phyloP scores from a whole-genome alignment of 129 eudicot species.

The Erigeron canadensis region DNA sequence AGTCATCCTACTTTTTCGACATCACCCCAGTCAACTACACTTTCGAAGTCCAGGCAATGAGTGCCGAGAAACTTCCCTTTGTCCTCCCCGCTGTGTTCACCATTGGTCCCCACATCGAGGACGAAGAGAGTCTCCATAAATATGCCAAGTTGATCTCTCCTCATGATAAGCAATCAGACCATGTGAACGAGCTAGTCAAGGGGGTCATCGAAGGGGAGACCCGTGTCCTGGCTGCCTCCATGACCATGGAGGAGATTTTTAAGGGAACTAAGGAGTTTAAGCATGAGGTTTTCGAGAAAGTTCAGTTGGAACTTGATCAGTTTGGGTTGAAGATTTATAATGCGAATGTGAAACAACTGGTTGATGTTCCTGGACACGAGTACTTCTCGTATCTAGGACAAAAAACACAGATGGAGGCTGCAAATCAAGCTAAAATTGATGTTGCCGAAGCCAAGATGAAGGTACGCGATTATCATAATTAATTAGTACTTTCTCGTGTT shows the following conservation, averaged over 20 bases:
- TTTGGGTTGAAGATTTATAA: slow-evolving; percentile 57
- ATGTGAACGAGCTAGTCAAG: slow-evolving; percentile 55
- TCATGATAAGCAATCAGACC: slow-evolving; percentile 45
- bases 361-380: slow-evolving; percentile 60
- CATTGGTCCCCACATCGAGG: slow-evolving; percentile 45
- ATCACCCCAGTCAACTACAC: slow-evolving; percentile 56
- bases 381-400: slow-evolving; percentile 62
- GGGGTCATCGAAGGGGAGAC: slow-evolving; percentile 67
- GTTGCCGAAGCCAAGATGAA: slow-evolving; percentile 62
- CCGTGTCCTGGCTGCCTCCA: slow-evolving; percentile 62
- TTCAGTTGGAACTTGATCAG: slow-evolving; percentile 53
- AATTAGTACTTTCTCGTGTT: background rate
- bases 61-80: slow-evolving; percentile 62
- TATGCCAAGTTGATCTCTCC: slow-evolving; percentile 58
- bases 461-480: slow-evolving; percentile 9
- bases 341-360: slow-evolving; percentile 57
- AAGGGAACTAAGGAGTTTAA: slow-evolving; percentile 53
- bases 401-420: slow-evolving; percentile 62
- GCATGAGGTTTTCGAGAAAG: slow-evolving; percentile 44
- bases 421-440: slow-evolving; percentile 53
- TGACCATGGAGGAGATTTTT: slow-evolving; percentile 68
- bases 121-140: slow-evolving; percentile 34
- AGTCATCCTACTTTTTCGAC: slow-evolving; percentile 40
- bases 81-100: slow-evolving; percentile 60
- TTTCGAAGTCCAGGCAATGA: slow-evolving; percentile 65